Evolutionary conservation across 805 yeast genomes (phyloP), one percentile per base, ranked within the genome.

Genomic region (Wickerhamomyces kurtzmanii): DNA sequence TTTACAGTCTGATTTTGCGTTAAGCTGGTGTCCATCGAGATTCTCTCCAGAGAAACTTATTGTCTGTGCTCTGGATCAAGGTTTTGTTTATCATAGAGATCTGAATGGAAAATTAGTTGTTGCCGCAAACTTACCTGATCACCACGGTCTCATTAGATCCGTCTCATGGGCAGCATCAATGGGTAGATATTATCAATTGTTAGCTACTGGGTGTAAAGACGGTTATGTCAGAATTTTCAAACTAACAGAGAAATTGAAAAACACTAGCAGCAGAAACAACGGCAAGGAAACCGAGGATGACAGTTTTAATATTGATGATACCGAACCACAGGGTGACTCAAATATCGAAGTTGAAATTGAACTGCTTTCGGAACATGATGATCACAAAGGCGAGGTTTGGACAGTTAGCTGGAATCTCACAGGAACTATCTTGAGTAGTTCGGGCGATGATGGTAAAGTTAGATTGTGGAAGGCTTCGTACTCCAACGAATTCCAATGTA

Each of bases 101-200:
- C 54, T 60, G 17, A 50, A 55, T 17, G 75, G 71, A 18, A 75
- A 68, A 43, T 63, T 70, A 37, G 58, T 60, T 9, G 63, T 68
- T 30, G 74, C 74, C 1, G 73, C 80, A 19, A 71, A 71, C 34
- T 59, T 89, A 15, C 81, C 86, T 3, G 96, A 85, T 22, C 96
- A 87, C 49, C 67, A 71, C 30, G 95, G 94, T 3, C 63, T 89
- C 22, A 84, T 89, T 19, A 64, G 97, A 44, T 80, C 86, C 12
- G 84, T 87, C 5, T 68, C 87, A 17, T 89, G 98, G 98, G 97
- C 97, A 0, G 96, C 97, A 3, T 74, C 93, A 0, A 83, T 87
- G 79, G 97, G 97, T 3, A 63, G 95, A 40, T 74, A 78, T 37
- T 83, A 73, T 49, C 94, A 89, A 42, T 59, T 87, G 26, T 64